Conservation (phyloP, 768 basidiomycete genomes). For the Termitomyces titanicus region DNA sequence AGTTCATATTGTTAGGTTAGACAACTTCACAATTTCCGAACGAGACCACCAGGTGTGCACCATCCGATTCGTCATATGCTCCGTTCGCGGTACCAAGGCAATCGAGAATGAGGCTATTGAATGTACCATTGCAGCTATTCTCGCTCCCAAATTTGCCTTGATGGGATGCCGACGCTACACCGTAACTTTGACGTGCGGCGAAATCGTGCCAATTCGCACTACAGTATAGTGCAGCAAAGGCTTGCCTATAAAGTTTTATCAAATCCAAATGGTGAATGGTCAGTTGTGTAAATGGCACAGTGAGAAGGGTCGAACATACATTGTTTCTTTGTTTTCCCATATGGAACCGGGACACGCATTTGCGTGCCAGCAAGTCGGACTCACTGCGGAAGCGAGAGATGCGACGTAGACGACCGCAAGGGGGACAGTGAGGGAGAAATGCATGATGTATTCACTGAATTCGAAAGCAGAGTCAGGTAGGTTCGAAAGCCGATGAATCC, state of each 20-base stretch:
- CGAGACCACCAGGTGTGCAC: neutral
- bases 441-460: neutral
- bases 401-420: neutral
- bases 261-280: neutral
- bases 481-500: neutral
- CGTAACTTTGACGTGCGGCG: too few species aligned
- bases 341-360: neutral
- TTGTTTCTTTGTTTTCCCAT: neutral
- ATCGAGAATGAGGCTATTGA: neutral
- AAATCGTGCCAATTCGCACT: neutral
- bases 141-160: neutral
- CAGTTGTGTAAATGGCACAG: neutral
- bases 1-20: too few species aligned
- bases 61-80: neutral
- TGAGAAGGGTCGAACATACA: neutral
- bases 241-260: neutral
- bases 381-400: neutral
- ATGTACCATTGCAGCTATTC: neutral
- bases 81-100: neutral
- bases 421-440: neutral
- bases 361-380: neutral
- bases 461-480: neutral
- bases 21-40: neutral
- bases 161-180: neutral
- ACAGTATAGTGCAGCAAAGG: neutral